Evolutionary conservation across 1,284 basidiomycete species (phyloP).

Genomic region (Apiotrichum sp.): DNA sequence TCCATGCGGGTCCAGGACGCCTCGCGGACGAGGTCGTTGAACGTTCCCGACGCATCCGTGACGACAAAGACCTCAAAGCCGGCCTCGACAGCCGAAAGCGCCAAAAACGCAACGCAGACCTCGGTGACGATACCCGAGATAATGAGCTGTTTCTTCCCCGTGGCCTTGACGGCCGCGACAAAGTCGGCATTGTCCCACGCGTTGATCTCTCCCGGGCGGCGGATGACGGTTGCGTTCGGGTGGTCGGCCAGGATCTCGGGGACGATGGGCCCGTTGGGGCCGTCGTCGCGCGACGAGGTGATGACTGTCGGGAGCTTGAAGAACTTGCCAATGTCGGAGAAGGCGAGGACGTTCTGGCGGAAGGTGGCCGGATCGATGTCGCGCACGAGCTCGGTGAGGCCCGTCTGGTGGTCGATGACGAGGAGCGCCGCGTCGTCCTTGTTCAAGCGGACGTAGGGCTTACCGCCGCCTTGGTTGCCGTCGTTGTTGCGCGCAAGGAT

Average conservation of each 20-base stretch:
- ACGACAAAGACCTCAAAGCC: slow-evolving; percentile 15
- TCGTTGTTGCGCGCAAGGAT: background rate
- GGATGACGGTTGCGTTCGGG: slow-evolving; percentile 1
- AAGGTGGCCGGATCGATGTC: slow-evolving; percentile 12
- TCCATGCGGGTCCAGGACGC: slow-evolving; percentile 10
- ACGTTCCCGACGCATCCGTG: slow-evolving; percentile 12
- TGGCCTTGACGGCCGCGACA: slow-evolving; percentile 8
- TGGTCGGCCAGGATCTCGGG: slow-evolving; percentile 5
- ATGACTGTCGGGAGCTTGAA: slow-evolving; percentile 8
- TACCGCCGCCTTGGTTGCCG: background rate
- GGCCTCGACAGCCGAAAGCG: slow-evolving; percentile 6
- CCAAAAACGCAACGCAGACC: slow-evolving; percentile 11
- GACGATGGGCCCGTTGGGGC: slow-evolving; percentile 14
- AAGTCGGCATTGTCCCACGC: slow-evolving; percentile 17
- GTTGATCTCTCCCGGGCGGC: slow-evolving; percentile 13
- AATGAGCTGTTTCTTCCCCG: slow-evolving; percentile 12
- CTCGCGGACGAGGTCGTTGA: slow-evolving; percentile 8
- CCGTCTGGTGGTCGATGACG: slow-evolving; percentile 12
- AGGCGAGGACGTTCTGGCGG: slow-evolving; percentile 6
- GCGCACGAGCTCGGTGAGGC: slow-evolving; percentile 8
- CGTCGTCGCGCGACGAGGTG: slow-evolving; percentile 10
- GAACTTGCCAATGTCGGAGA: slow-evolving; percentile 8
- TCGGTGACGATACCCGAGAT: slow-evolving; percentile 13
- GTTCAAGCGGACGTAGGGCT: slow-evolving; percentile 9
- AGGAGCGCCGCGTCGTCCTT: slow-evolving; percentile 10